Percentiles rank a stretch among this genome's conserved stretches.
These are phyloP conservation scores for Dillenia turbinata DNA, from an alignment of 164 flowering plant species.

Conservation along the genomic window DNA sequence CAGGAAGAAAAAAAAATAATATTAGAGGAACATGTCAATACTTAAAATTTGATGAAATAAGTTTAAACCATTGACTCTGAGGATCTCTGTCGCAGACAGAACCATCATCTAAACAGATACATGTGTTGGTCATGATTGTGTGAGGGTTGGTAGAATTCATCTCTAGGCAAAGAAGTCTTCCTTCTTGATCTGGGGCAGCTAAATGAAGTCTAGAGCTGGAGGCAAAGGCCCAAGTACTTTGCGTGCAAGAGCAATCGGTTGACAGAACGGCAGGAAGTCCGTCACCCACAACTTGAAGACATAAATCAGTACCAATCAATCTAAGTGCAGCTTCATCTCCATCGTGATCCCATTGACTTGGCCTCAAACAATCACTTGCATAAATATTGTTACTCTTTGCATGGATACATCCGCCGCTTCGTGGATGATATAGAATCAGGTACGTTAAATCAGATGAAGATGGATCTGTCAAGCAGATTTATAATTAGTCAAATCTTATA, in stretches of 20 bases:
- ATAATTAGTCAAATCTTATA: background rate
- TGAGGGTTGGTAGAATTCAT: conserved; percentile 13
- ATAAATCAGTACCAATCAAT: conserved; percentile 22
- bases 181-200: conserved; percentile 26
- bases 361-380: conserved; percentile 16
- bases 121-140: conserved; percentile 27
- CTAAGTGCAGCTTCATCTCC: conserved; percentile 19
- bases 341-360: conserved; percentile 25
- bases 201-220: conserved; percentile 30
- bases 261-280: conserved; percentile 27
- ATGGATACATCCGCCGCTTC: conserved; percentile 29
- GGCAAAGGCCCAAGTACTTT: conserved; percentile 28
- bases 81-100: conserved; percentile 28
- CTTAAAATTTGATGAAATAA: conserved; percentile 27
- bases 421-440: conserved; percentile 36
- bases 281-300: conserved; percentile 27
- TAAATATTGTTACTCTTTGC: conserved; percentile 8
- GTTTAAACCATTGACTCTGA: conserved; percentile 46
- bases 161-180: conserved; percentile 34
- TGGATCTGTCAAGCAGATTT: conserved; percentile 18
- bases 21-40: background rate
- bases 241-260: conserved; percentile 24
- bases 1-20: too few relatives aligned
- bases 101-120: conserved; percentile 27
- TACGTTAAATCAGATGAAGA: conserved; percentile 9